Conservation (phyloP, 202 grass and related monocot species). For the Carex arenaria region DNA sequence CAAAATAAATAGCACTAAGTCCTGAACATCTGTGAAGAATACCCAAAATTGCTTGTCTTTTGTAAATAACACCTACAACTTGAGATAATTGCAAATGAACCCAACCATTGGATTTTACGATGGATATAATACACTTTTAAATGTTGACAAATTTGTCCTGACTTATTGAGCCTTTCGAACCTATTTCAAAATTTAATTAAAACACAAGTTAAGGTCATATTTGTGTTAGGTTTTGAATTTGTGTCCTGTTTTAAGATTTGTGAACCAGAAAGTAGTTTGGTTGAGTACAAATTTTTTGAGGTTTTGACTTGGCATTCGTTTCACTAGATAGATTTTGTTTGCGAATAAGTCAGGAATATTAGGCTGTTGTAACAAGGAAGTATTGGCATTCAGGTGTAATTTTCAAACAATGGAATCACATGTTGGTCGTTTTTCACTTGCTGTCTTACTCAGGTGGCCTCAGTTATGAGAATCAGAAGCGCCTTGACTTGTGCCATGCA, state of each 20-base stretch:
- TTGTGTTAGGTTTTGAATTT: not conserved
- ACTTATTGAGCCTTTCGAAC: not conserved
- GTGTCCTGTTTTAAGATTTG: not conserved
- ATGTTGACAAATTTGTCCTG: not conserved
- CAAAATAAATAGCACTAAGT: not conserved
- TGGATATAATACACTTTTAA: not conserved
- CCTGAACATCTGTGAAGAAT: not conserved
- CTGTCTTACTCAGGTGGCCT: slow-evolving; percentile 39
- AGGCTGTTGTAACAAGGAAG: not conserved
- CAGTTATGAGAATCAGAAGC: slow-evolving; percentile 44
- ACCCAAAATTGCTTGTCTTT: not conserved
- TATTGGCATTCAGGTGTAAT: not conserved
- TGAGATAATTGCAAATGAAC: not conserved
- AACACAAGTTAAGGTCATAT: not conserved
- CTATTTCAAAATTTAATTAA: not conserved
- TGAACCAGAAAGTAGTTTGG: not conserved
- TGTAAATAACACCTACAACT: not conserved
- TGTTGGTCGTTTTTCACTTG: not conserved
- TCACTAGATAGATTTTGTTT: not conserved
- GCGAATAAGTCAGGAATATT: not conserved
- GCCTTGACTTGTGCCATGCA: slow-evolving; percentile 34
- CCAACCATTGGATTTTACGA: not conserved
- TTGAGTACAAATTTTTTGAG: not conserved
- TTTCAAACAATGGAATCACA: not conserved
- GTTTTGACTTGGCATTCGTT: not conserved